Evolutionary conservation across 2,329 filamentous ascomycete genomes (phyloP).

Genomic region (Beauveria rudraprayagi): DNA sequence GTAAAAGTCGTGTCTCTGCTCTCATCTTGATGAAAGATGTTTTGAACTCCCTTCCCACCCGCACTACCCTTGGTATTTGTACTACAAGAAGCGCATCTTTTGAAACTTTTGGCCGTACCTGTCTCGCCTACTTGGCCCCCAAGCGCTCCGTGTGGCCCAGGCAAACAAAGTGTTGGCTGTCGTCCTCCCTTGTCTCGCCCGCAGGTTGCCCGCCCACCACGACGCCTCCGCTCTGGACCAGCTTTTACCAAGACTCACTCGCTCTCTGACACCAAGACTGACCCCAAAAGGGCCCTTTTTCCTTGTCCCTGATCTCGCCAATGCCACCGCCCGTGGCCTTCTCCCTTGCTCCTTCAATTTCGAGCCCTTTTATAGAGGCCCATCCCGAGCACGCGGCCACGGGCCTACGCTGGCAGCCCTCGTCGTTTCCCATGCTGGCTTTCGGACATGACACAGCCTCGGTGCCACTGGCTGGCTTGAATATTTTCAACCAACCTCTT

Average conservation of each 20-base stretch:
- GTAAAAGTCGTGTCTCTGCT: conserved; percentile 4
- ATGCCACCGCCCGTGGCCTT: not conserved
- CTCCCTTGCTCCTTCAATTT: not conserved
- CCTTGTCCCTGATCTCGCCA: not conserved
- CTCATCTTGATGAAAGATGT: conserved; percentile 7
- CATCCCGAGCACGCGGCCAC: not conserved
- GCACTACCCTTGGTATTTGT: not conserved
- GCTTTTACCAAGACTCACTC: not conserved
- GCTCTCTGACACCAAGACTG: not conserved
- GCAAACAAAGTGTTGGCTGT: conserved; percentile 3
- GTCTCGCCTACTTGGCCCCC: conserved; percentile 7
- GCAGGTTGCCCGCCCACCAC: not conserved
- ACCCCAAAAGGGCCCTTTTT: not conserved
- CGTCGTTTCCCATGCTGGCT: conserved; percentile 9
- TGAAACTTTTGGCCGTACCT: not conserved
- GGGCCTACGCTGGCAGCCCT: not conserved
- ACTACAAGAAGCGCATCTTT: not conserved
- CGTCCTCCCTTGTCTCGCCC: conserved; percentile 9
- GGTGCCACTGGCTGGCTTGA: conserved; percentile 8
- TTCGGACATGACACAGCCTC: conserved; percentile 8
- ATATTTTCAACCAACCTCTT: not conserved
- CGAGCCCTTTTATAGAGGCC: conserved; percentile 4
- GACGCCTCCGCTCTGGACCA: not conserved
- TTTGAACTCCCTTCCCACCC: conserved; percentile 5
- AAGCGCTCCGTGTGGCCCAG: conserved; percentile 6